These are phyloP conservation scores for Trichoderma asperelloides DNA, from an alignment of 495 filamentous ascomycete genomes.

Conservation along the genomic window DNA sequence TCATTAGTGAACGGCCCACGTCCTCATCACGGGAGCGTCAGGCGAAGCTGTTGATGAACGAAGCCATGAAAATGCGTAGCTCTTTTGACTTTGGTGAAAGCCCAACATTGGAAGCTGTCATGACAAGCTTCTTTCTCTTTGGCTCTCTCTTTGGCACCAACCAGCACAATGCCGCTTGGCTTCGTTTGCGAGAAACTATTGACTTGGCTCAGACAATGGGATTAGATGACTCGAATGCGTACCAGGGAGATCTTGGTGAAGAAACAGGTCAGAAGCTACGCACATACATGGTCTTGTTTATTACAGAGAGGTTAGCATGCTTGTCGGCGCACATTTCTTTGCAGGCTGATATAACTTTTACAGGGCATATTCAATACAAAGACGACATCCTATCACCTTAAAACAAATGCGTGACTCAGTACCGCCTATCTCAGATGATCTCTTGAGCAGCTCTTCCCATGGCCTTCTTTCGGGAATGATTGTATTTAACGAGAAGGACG, in stretches of 20 bases:
- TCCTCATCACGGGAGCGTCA: not conserved
- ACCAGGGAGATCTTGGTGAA: not conserved
- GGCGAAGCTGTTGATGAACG: not conserved
- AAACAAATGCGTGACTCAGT: not conserved
- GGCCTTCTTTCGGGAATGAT: not conserved
- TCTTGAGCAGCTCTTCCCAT: not conserved
- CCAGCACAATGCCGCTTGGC: not conserved
- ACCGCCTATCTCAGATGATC: not conserved
- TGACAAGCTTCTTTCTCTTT: not conserved
- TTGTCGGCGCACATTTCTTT: not conserved
- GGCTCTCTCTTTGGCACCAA: not conserved
- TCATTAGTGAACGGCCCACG: not conserved
- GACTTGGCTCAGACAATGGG: not conserved
- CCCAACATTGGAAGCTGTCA: not conserved
- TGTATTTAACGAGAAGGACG: not conserved
- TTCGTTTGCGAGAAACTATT: not conserved
- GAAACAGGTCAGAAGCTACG: not conserved
- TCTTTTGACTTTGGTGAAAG: not conserved
- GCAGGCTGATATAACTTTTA: not conserved
- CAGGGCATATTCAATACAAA: not conserved
- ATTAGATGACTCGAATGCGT: not conserved
- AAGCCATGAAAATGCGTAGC: not conserved
- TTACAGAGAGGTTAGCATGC: not conserved
- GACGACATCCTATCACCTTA: not conserved
- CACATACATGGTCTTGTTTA: not conserved